Conservation (phyloP, 2,329 filamentous ascomycete genomes). For the Curvularia lunata region DNA sequence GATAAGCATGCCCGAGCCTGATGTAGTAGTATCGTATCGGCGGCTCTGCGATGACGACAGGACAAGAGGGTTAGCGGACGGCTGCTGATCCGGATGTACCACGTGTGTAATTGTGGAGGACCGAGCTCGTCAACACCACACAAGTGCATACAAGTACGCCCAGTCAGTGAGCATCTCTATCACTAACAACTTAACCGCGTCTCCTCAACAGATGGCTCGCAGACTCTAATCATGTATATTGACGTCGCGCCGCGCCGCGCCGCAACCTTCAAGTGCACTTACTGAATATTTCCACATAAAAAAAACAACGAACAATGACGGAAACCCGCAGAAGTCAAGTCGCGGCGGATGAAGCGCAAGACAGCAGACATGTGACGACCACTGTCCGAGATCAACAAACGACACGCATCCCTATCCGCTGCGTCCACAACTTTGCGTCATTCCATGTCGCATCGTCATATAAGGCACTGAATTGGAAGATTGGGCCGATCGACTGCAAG, state of each 20-base stretch:
- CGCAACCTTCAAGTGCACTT: background rate
- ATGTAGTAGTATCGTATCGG: background rate
- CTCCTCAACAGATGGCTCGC: too few species aligned
- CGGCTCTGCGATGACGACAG: background rate
- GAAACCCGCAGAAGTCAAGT: background rate
- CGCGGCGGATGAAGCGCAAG: background rate
- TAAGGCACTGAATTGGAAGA: background rate
- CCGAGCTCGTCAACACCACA: background rate
- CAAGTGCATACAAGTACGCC: too few species aligned
- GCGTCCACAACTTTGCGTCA: conserved; percentile 7
- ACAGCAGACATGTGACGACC: background rate
- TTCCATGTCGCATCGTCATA: conserved; percentile 12
- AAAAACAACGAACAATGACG: background rate
- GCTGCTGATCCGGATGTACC: background rate
- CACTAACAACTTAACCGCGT: too few species aligned
- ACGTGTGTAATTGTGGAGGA: background rate
- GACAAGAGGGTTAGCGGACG: background rate
- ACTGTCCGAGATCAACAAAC: conserved; percentile 9
- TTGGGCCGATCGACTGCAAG: background rate
- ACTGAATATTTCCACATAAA: background rate
- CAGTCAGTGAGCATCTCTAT: too few species aligned
- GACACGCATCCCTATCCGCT: conserved; percentile 3
- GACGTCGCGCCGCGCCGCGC: background rate
- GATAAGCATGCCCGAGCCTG: background rate
- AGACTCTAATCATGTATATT: too few species aligned